Evolutionary conservation across 1,139 yeast genomes (phyloP), one percentile per base, ranked within the genome.

Genomic region (Lodderomyces jiufengensis): DNA sequence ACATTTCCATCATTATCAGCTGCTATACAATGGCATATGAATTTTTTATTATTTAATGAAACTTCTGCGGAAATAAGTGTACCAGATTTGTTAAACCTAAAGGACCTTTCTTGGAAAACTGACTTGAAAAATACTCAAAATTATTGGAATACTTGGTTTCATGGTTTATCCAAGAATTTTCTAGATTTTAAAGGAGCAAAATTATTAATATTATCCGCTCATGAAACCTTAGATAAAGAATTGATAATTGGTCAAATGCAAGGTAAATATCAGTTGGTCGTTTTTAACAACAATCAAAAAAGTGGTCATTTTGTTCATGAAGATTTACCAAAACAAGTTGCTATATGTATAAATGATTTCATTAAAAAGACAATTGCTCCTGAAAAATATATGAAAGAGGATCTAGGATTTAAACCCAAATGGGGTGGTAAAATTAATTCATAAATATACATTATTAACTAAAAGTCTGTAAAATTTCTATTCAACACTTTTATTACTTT

Each of bases 201-300:
- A 50, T 51, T 92, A 37, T 67, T 92, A 31, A 70, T 92, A 1
- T 61, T 92, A n/a, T 95, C 97, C 0, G 95, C 95, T 3, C 85
- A 90, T 40, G 97, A 92, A 51, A 78, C 86, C 8, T 66, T 94
- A 21, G 98, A 94, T 58, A 87, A 83, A 44, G 75, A 76, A 31
- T 64, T 92, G 29, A 87, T 88, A 55, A 81, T 92, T 39, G 98
- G 97, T 0, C 98, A 94, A 59, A 92, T 92, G 98, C 97, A 90
- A 60, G 94, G 95, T 0, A 87, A 85, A 53, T 92, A 84, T 56
- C 98, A 92, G 57, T 69, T 92, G 32, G 80, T 86, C 11, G 95
- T 88, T 3, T 83, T 88, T 57, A 80, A 77, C 43, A 63, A 63
- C 39, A 51, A 81, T 41, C 58, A 62, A 2, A 50, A 78, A 26